Base-by-base conservation (phyloP, 176 grass and related monocot species). In the Lolium perenne region DNA sequence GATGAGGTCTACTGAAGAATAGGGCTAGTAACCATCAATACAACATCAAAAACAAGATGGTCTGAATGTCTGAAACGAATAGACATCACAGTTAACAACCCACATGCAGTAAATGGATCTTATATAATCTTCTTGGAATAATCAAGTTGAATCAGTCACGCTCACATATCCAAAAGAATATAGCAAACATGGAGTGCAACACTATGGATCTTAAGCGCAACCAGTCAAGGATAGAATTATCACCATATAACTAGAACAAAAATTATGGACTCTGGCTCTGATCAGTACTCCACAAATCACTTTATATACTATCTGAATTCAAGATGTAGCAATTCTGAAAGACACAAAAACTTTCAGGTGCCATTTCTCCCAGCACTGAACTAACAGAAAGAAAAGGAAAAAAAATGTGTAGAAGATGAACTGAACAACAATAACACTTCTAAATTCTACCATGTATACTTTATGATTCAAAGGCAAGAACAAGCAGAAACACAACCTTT, bases 241-340 rank as follows among this genome's bases (percentile, higher is more conserved):
- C 61, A 51, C 6, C n/a, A 7, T 7, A 11, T 65, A 49, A 32
- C 9, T 32, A 20, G 26, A 5, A 66, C 50, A 12, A 26, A 20
- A 17, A 14, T 25, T 0, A 20, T 12, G 4, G 6, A 41, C 76
- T 58, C 32, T 77, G 16, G 6, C 54, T 41, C 32, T 21, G 54
- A 43, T 1, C 35, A 59, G 6, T 78, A 40, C 29, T n/a, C 8
- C 26, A 50, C 26, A 77, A 57, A 77, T 13, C 75, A 40, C 48
- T 76, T 76, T 35, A 14, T 76, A 43, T 43, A 78, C 29, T 12
- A 59, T 78, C 54, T 40, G 54, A 59, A 78, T 41, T 58, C 26
- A 78, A 78, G 32, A 58, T 78, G 53, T 13, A 77, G 16, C 53
- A 11, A n/a, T 14, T 78, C 20, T 22, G 76, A 43, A 40, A 57